Evolutionary conservation across 306 rosid species (phyloP).

Genomic region (Datisca glomerata): DNA sequence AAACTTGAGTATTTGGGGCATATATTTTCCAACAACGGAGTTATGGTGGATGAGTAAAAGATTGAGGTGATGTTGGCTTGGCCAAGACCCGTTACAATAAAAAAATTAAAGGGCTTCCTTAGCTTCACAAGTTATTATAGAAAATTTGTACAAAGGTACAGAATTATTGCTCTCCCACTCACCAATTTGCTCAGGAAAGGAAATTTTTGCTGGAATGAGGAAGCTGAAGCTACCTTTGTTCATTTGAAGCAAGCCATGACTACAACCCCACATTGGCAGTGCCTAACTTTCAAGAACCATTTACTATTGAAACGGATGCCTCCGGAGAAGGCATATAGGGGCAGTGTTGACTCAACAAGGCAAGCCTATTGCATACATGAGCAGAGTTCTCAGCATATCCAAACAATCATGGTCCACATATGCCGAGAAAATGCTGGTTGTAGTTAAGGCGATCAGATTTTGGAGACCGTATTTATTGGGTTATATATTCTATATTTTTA

Average conservation of each 20-base stretch:
- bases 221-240: neutral
- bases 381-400: too few species aligned
- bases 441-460: neutral
- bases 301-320: too few species aligned
- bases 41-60: too few species aligned
- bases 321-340: too few species aligned
- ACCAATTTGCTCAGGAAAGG: neutral
- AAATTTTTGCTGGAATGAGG: conserved; percentile 4
- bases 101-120: neutral
- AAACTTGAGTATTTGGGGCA: too few species aligned
- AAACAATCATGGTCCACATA: too few species aligned
- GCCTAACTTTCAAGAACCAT: neutral
- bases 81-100: too few species aligned
- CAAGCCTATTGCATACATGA: neutral
- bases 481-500: neutral
- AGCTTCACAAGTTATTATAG: neutral
- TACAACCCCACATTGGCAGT: neutral
- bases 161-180: neutral
- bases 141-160: neutral
- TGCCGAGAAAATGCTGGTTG: neutral
- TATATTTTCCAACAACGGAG: too few species aligned
- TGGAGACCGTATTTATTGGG: neutral
- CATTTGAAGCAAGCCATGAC: neutral
- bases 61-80: too few species aligned
- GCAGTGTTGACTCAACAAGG: too few species aligned